phyloP scores from a whole-genome alignment of 108 stramenopile species.

The Seminavis robusta region DNA sequence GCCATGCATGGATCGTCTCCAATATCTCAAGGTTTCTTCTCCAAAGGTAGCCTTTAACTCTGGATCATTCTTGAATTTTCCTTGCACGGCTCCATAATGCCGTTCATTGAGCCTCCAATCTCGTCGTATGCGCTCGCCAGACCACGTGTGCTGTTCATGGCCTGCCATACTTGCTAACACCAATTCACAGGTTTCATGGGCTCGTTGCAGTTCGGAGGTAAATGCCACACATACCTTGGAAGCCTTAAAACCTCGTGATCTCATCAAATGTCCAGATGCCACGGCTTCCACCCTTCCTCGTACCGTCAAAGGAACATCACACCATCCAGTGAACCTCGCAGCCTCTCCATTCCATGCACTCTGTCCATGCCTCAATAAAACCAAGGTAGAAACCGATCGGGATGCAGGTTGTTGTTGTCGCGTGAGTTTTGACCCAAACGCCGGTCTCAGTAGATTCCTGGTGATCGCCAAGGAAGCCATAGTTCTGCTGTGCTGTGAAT shows the following conservation, averaged over 20 bases:
- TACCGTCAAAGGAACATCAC: conserved; percentile 79
- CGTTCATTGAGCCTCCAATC: conserved; percentile 86
- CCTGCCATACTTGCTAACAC: conserved; percentile 55
- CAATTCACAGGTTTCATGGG: conserved; percentile 61
- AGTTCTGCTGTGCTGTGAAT: no score
- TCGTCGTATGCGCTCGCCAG: conserved; percentile 28
- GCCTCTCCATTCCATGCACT: conserved; percentile 87
- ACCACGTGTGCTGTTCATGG: conserved; percentile 32
- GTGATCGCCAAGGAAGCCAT: no score
- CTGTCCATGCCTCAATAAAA: conserved; percentile 80
- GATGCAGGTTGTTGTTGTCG: no score
- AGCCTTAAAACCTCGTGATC: conserved; percentile 45
- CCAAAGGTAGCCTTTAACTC: conserved; percentile 57
- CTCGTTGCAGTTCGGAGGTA: conserved; percentile 71
- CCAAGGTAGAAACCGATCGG: conserved; percentile 36
- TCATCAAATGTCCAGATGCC: conserved; percentile 52
- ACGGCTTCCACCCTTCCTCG: conserved; percentile 85
- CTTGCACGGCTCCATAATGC: conserved; percentile 85
- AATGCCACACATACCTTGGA: conserved; percentile 51
- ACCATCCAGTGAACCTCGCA: conserved; percentile 87
- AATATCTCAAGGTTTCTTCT: conserved; percentile 57
- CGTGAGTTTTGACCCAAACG: background rate
- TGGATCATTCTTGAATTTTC: conserved; percentile 72
- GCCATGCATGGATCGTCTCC: conserved; percentile 57
- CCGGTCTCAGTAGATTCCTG: no score